These are phyloP conservation scores for Sclerotinia spermophila DNA, from an alignment of 2,329 filamentous ascomycete species.

Conservation along the genomic window DNA sequence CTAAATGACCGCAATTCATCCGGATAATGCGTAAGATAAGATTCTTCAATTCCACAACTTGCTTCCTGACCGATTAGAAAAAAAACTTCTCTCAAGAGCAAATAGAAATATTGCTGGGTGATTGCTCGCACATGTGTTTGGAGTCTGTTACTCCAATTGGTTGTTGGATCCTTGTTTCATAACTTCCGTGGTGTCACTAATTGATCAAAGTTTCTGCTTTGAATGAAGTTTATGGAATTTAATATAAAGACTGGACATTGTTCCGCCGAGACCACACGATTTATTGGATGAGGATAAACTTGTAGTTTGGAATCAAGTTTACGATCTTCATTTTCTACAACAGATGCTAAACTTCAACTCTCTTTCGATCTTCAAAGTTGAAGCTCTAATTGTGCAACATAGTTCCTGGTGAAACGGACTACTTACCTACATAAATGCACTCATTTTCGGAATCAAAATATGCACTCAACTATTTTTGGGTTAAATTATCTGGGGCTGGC, in stretches of 20 bases:
- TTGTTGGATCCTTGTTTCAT: neutral
- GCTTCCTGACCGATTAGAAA: slow-evolving; percentile 10
- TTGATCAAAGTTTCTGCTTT: slow-evolving; percentile 2
- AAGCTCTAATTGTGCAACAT: neutral
- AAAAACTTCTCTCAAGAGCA: neutral
- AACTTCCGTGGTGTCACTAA: neutral
- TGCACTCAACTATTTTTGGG: slow-evolving; percentile 1
- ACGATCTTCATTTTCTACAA: neutral
- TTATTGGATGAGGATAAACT: neutral
- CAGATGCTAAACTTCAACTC: neutral
- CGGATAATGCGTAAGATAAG: slow-evolving; percentile 7
- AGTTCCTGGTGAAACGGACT: slow-evolving; percentile 2
- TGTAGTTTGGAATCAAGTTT: neutral
- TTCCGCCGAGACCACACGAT: neutral
- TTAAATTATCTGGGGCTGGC: neutral
- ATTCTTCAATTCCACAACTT: neutral
- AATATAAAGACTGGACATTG: neutral
- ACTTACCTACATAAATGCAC: slow-evolving; percentile 3
- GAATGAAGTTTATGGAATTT: neutral
- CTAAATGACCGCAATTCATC: neutral
- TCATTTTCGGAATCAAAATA: neutral
- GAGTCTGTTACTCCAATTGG: slow-evolving; percentile 1
- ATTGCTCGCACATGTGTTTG: neutral
- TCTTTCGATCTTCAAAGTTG: slow-evolving; percentile 1
- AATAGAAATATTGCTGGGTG: neutral